These are phyloP conservation scores for Fragilariopsis cylindrus DNA, from an alignment of 108 stramenopile genomes.

Conservation along the genomic window DNA sequence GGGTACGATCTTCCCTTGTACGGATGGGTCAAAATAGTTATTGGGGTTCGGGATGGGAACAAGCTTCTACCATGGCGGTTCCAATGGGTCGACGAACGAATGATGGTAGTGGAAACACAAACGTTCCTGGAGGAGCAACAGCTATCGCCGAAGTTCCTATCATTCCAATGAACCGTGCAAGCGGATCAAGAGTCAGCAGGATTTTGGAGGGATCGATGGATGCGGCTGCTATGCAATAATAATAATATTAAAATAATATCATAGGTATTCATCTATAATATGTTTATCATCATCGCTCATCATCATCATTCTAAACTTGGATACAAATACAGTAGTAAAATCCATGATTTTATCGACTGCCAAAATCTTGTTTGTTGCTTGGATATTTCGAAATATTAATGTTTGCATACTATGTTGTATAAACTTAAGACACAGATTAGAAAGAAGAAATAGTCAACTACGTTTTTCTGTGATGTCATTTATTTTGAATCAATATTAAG, in stretches of 20 bases:
- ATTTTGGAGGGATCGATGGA: constrained; percentile 72
- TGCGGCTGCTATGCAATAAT: constrained; percentile 45
- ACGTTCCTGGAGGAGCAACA: constrained; percentile 4
- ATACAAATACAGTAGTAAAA: too few species aligned
- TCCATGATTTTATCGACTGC: too few species aligned
- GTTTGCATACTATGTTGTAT: too few species aligned
- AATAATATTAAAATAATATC: not conserved
- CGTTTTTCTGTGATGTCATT: too few species aligned
- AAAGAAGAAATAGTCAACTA: too few species aligned
- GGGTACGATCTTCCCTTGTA: constrained; percentile 54
- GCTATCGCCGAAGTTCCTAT: constrained; percentile 25
- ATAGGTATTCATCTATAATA: not conserved
- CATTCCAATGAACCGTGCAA: constrained; percentile 67
- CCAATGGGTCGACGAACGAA: constrained; percentile 26
- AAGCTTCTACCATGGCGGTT: constrained; percentile 6
- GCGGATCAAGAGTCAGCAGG: constrained; percentile 72
- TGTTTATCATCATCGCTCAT: too few species aligned
- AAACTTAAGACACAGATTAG: too few species aligned
- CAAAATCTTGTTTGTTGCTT: too few species aligned
- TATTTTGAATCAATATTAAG: too few species aligned
- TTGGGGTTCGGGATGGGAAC: constrained; percentile 49
- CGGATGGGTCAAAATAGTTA: constrained; percentile 29
- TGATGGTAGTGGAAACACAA: too few species aligned
- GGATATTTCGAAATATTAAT: too few species aligned
- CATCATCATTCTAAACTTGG: too few species aligned